Conservation (phyloP, 352 stramenopile species). For the Globisporangium cederbergense region DNA sequence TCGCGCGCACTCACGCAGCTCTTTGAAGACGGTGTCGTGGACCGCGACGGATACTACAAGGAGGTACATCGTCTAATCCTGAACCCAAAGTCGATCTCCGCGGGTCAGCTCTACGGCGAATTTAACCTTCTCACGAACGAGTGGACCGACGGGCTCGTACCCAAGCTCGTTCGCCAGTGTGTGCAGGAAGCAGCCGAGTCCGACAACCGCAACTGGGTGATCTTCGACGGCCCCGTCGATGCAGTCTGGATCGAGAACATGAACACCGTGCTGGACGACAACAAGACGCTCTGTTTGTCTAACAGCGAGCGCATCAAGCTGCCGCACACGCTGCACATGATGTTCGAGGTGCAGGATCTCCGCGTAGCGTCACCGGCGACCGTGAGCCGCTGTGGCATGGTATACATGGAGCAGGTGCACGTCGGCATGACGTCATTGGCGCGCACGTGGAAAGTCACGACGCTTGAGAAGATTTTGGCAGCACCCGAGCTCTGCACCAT, state of each 20-base stretch:
- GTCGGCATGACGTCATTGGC: slow-evolving; percentile 73
- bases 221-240: slow-evolving; percentile 90
- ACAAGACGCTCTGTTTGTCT: slow-evolving; percentile 84
- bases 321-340: slow-evolving; percentile 87
- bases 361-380: slow-evolving; percentile 86
- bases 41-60: slow-evolving; percentile 87
- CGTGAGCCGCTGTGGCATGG: slow-evolving; percentile 88
- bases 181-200: slow-evolving; percentile 73
- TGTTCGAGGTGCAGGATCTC: slow-evolving; percentile 92
- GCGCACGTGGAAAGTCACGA: slow-evolving; percentile 72
- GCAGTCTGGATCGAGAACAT: slow-evolving; percentile 94
- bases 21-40: slow-evolving; percentile 72
- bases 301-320: slow-evolving; percentile 89
- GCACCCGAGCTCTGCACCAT: slow-evolving; percentile 57
- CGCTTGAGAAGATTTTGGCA: slow-evolving; percentile 63
- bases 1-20: slow-evolving; percentile 69
- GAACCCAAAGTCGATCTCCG: slow-evolving; percentile 95
- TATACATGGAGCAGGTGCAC: slow-evolving; percentile 92
- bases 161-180: slow-evolving; percentile 90
- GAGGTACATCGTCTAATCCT: slow-evolving; percentile 85
- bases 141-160: slow-evolving; percentile 92
- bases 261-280: slow-evolving; percentile 88
- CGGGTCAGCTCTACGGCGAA: slow-evolving; percentile 93
- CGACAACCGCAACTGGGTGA: slow-evolving; percentile 88
- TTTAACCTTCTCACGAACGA: slow-evolving; percentile 94